Evolutionary conservation across 2,329 filamentous ascomycete species (phyloP), one percentile per base, ranked within the genome.

Genomic region (Cadophora gregata): DNA sequence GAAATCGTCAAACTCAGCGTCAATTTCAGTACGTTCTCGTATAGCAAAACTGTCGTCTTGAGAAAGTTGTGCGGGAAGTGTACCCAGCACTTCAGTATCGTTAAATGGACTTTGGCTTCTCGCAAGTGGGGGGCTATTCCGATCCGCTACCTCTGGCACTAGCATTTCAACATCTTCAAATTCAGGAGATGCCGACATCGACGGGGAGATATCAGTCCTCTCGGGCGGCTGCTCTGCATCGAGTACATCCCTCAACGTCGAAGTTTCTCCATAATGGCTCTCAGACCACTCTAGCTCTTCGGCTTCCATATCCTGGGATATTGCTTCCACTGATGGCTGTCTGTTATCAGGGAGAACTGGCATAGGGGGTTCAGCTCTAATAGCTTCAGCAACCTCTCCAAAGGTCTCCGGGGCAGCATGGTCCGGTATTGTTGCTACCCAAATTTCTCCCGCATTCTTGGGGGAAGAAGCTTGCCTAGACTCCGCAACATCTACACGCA

Each of bases 1-100:
- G 73, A 90, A 89, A 24, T 90, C 87, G 59, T 89, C 87, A 50
- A 82, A 82, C 36, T 85, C 81, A 31, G 78, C 77, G 42, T 80
- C 70, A 1, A 73, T 66, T 21, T 73, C 71, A n/a, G 66, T 64
- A 33, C 64, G 58, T 69, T 67, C 68, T 55, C 64, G 63, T 56
- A 74, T 71, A 1, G 62, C 5, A 27, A 60, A 63, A 6, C 27
- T n/a, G 16, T 62, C 45, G 1, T 65, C 36, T 8, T 56, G 63
- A n/a, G 59, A 53, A 6, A 66, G 55, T 14, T 51, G 58, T 21
- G 64, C 56, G 29, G 62, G 21, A n/a, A 63, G 19, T 50, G 38
- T 6, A n/a, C 69, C 67, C 29, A 62, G 50, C 31, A 73, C 67
- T 21, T 71, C 48, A 7, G 72, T 56, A 64, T 77, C 69, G 33